phyloP scores from a whole-genome alignment of 2,329 filamentous ascomycete genomes.

The Scedosporium minutisporum region DNA sequence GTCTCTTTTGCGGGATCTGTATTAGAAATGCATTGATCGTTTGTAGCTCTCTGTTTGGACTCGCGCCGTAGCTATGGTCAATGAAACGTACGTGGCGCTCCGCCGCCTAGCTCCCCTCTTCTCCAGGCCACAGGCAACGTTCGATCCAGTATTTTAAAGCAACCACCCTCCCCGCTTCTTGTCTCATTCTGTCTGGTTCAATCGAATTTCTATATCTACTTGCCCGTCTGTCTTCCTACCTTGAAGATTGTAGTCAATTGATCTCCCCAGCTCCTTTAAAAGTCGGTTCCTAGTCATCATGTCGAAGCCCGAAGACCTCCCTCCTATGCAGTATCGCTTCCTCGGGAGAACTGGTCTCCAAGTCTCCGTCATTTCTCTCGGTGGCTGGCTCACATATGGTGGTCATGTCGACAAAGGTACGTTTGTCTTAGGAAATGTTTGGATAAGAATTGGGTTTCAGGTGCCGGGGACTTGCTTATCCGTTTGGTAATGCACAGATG shows the following conservation, averaged over 20 bases:
- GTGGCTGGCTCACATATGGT: conserved; percentile 66
- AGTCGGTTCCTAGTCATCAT: background rate
- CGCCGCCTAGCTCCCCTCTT: background rate
- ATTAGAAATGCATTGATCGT: background rate
- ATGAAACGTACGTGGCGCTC: background rate
- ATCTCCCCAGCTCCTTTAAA: too few relatives aligned
- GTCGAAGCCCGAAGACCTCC: conserved; percentile 30
- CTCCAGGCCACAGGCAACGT: background rate
- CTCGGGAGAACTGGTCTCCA: conserved; percentile 63
- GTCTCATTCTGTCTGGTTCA: background rate
- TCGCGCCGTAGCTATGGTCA: background rate
- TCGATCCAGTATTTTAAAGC: background rate
- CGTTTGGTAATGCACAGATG: conserved; percentile 17
- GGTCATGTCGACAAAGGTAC: conserved; percentile 60
- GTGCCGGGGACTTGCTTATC: background rate
- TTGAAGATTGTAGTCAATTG: background rate
- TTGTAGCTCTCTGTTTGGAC: background rate
- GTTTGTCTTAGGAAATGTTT: conserved; percentile 9
- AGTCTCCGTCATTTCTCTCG: conserved; percentile 64
- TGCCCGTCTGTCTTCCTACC: too few relatives aligned
- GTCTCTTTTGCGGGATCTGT: background rate
- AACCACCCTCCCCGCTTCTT: background rate
- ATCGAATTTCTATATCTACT: background rate
- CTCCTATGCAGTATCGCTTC: conserved; percentile 60
- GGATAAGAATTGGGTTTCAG: background rate